phyloP scores from a whole-genome alignment of 202 grass and related monocot genomes.

The Cymbopogon flexuosus region DNA sequence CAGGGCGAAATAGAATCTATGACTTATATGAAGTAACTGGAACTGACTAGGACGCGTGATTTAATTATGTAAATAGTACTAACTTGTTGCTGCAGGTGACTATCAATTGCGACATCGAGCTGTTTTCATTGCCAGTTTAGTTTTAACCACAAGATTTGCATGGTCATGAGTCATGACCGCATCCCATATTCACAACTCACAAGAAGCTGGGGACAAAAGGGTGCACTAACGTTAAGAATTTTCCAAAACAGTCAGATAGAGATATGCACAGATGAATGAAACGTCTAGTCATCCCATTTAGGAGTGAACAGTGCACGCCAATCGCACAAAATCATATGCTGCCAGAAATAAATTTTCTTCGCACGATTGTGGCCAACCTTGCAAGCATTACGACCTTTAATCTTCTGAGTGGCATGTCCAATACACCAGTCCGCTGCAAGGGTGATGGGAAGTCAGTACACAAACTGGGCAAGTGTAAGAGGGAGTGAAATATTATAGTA shows the following conservation, averaged over 20 bases:
- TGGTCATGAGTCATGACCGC: not conserved
- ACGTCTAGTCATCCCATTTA: not conserved
- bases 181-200: too few relatives aligned
- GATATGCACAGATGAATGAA: slow-evolving; percentile 38
- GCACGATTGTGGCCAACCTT: not conserved
- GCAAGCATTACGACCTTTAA: slow-evolving; percentile 20
- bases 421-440: slow-evolving; percentile 74
- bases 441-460: slow-evolving; percentile 9
- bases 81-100: not conserved
- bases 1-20: not conserved
- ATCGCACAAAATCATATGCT: slow-evolving; percentile 15
- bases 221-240: too few relatives aligned
- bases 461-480: not conserved
- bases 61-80: not conserved
- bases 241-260: slow-evolving; percentile 9
- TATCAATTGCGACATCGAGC: not conserved
- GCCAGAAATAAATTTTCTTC: not conserved
- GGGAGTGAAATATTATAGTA: not conserved
- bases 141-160: not conserved
- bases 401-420: slow-evolving; percentile 90
- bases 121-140: not conserved
- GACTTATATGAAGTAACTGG: not conserved
- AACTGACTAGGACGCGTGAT: not conserved
- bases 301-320: not conserved
- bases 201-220: not conserved